Percentiles rank a stretch among this genome's conserved stretches.
Conservation (phyloP, 306 rosid genomes). For the Canavalia gladiata region DNA sequence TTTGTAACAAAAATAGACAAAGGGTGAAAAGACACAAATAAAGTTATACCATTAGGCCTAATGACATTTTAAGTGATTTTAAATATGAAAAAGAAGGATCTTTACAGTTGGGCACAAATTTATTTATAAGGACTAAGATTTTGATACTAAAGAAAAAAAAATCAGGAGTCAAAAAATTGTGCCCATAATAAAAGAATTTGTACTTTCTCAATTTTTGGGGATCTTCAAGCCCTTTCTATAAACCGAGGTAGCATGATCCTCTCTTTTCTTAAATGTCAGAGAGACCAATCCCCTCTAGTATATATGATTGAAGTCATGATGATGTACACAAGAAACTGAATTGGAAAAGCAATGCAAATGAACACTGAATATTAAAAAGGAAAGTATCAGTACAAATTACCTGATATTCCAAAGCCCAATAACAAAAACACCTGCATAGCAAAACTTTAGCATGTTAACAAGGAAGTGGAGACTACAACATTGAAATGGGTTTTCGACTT, state of each 20-base stretch:
- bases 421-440: constrained; percentile 61
- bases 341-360: constrained; percentile 2
- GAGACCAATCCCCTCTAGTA: background rate
- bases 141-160: background rate
- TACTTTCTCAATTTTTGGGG: background rate
- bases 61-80: background rate
- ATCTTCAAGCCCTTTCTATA: background rate
- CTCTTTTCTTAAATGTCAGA: background rate
- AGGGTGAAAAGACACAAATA: background rate
- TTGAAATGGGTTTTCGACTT: constrained; percentile 6
- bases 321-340: background rate
- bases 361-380: background rate
- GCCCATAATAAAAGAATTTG: background rate
- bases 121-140: too few relatives aligned
- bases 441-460: constrained; percentile 3
- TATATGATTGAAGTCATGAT: background rate
- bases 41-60: background rate
- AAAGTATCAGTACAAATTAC: constrained; percentile 47
- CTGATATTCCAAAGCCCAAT: constrained; percentile 64
- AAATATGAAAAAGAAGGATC: background rate
- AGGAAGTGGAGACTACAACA: background rate
- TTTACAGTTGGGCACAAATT: background rate
- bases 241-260: background rate
- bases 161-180: background rate
- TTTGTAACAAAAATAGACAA: background rate